Percentiles rank a stretch among this genome's conserved stretches.
Evolutionary conservation across 1,284 basidiomycete genomes (phyloP).

Genomic region (Coriolopsis trogii): DNA sequence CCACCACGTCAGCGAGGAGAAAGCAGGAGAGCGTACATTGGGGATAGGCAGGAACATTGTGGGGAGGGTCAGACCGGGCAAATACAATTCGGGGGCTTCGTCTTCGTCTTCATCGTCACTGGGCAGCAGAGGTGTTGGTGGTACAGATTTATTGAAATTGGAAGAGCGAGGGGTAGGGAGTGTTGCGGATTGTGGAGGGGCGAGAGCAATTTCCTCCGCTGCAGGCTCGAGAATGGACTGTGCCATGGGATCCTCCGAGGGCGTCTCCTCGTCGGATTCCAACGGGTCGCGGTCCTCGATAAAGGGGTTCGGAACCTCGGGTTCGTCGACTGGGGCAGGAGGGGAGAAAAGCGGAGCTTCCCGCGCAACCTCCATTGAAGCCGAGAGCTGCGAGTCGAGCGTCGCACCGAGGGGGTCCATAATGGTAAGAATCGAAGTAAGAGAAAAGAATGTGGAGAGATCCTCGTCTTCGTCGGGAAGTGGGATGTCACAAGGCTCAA

Average conservation of each 20-base stretch:
- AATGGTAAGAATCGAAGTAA: no score
- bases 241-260: slow-evolving; percentile 13
- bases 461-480: slow-evolving; percentile 1
- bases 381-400: slow-evolving; percentile 18
- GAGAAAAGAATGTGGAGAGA: no score
- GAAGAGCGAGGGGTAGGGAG: slow-evolving; percentile 13
- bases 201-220: slow-evolving; percentile 31
- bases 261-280: slow-evolving; percentile 27
- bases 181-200: slow-evolving; percentile 16
- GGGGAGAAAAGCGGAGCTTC: slow-evolving; percentile 16
- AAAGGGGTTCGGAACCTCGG: slow-evolving; percentile 60
- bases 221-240: slow-evolving; percentile 18
- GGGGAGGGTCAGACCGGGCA: slow-evolving; percentile 58
- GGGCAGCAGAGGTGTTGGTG: slow-evolving; percentile 40
- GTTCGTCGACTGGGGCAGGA: slow-evolving; percentile 36
- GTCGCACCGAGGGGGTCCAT: no score
- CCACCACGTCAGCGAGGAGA: slow-evolving; percentile 58
- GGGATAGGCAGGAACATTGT: slow-evolving; percentile 84
- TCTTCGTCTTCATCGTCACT: slow-evolving; percentile 44
- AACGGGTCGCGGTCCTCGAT: slow-evolving; percentile 32
- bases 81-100: slow-evolving; percentile 58
- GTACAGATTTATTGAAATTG: slow-evolving; percentile 36
- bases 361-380: slow-evolving; percentile 12
- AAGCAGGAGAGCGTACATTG: slow-evolving; percentile 63
- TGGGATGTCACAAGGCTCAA: slow-evolving; percentile 9